Evolutionary conservation across 2,329 filamentous ascomycete species (phyloP).

Genomic region (Teratosphaeria zuluensis): DNA sequence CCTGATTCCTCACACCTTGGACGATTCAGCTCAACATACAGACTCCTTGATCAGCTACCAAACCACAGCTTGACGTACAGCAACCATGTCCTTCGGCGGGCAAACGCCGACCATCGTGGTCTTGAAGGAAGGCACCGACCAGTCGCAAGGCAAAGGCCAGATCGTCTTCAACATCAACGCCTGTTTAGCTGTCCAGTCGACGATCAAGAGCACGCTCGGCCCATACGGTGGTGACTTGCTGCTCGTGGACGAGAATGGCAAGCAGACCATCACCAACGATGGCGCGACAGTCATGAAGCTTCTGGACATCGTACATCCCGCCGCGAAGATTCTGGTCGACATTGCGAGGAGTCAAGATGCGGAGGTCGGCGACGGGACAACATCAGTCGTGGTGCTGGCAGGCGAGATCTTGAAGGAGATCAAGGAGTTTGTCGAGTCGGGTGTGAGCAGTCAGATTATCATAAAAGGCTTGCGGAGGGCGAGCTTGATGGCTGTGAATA

Average conservation of each 20-base stretch:
- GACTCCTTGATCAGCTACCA: neutral
- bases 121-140: slow-evolving; percentile 95
- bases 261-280: slow-evolving; percentile 97
- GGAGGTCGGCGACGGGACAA: slow-evolving; percentile 96
- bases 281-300: slow-evolving; percentile 99
- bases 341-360: slow-evolving; percentile 98
- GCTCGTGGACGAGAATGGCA: slow-evolving; percentile 91
- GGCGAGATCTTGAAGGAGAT: slow-evolving; percentile 96
- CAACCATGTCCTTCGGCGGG: slow-evolving; percentile 85
- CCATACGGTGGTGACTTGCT: slow-evolving; percentile 95
- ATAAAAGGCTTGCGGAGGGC: slow-evolving; percentile 91
- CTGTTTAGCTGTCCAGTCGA: slow-evolving; percentile 88
- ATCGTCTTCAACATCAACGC: slow-evolving; percentile 98
- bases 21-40: neutral
- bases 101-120: slow-evolving; percentile 97
- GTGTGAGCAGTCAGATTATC: slow-evolving; percentile 93
- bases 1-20: neutral
- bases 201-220: slow-evolving; percentile 89
- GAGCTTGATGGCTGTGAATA: slow-evolving; percentile 87
- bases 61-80: neutral
- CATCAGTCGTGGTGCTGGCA: slow-evolving; percentile 93
- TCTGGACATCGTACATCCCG: slow-evolving; percentile 95
- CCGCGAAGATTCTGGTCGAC: slow-evolving; percentile 92
- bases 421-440: slow-evolving; percentile 91
- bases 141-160: slow-evolving; percentile 93